Percentiles rank a stretch among this genome's conserved stretches.
phyloP scores from a whole-genome alignment of 768 basidiomycete genomes.

The Sporobolomyces phaffii region DNA sequence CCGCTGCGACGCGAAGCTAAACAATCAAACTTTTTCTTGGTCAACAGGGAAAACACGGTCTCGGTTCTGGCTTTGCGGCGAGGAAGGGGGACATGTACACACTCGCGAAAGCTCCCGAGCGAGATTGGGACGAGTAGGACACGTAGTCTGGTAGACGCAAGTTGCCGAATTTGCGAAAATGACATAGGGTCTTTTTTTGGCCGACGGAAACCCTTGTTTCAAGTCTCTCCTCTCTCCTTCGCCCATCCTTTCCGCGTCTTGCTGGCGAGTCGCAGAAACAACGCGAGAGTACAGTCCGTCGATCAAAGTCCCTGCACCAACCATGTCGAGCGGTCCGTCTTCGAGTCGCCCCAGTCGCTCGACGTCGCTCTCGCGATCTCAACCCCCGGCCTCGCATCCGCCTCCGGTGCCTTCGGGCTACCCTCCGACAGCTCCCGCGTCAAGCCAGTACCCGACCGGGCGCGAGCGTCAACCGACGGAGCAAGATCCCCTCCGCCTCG shows the following conservation, averaged over 20 bases:
- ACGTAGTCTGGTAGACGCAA: not conserved
- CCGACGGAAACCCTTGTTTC: too few relatives aligned
- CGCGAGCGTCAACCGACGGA: conserved; percentile 3
- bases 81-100: not conserved
- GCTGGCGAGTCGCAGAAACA: conserved; percentile 17
- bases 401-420: conserved; percentile 12
- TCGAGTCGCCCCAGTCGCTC: conserved; percentile 1
- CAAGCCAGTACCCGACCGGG: not conserved
- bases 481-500: conserved; percentile 20
- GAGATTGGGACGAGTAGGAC: conserved; percentile 18
- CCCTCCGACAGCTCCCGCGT: not conserved
- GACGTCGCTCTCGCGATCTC: conserved; percentile 7
- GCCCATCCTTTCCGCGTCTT: not conserved
- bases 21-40: not conserved
- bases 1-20: conserved; percentile 4
- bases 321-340: not conserved
- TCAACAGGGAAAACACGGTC: conserved; percentile 14
- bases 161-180: not conserved
- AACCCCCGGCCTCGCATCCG: not conserved
- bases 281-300: not conserved
- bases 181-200: not conserved
- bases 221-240: not conserved
- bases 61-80: conserved; percentile 16
- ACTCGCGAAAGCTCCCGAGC: conserved; percentile 17
- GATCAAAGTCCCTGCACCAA: too few relatives aligned